phyloP scores from a whole-genome alignment of 495 filamentous ascomycete species.

The Daldinia loculata region DNA sequence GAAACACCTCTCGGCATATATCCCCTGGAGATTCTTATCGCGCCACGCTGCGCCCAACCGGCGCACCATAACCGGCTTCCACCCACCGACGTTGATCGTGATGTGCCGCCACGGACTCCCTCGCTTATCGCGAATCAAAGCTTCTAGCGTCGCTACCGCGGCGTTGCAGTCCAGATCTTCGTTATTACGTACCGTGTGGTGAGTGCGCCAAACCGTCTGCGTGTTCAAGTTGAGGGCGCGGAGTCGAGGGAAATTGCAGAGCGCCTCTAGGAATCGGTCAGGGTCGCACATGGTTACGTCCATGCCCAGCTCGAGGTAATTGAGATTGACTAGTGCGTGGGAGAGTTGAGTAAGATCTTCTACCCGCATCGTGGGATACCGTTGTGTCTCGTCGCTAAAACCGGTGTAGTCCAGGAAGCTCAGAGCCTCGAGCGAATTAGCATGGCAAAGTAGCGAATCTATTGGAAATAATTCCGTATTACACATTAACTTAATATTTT shows the following conservation, averaged over 20 bases:
- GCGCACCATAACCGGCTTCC: conserved; percentile 44
- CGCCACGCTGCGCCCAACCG: conserved; percentile 40
- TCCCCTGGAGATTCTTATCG: conserved; percentile 25
- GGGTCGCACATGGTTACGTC: conserved; percentile 25
- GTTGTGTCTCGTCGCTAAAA: conserved; percentile 37
- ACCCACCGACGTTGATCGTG: conserved; percentile 46
- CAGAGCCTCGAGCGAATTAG: conserved; percentile 29
- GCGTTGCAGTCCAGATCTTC: conserved; percentile 19
- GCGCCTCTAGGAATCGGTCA: conserved; percentile 19
- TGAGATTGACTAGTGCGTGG: conserved; percentile 15
- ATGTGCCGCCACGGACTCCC: conserved; percentile 30
- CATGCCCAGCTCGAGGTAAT: conserved; percentile 44
- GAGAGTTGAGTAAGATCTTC: conserved; percentile 36
- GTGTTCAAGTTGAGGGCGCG: conserved; percentile 40
- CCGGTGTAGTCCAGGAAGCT: conserved; percentile 44
- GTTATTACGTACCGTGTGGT: not conserved
- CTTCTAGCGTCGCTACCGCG: conserved; percentile 9
- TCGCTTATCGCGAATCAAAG: conserved; percentile 20
- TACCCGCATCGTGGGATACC: conserved; percentile 37
- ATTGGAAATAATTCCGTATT: conserved; percentile 37
- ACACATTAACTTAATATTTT: conserved; percentile 35
- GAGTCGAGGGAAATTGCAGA: conserved; percentile 35
- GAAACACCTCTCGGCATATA: conserved; percentile 48
- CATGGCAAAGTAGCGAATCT: conserved; percentile 37
- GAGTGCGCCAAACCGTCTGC: conserved; percentile 40